Evolutionary conservation across 805 yeast species (phyloP).

Genomic region (Zygoascus ofunaensis): DNA sequence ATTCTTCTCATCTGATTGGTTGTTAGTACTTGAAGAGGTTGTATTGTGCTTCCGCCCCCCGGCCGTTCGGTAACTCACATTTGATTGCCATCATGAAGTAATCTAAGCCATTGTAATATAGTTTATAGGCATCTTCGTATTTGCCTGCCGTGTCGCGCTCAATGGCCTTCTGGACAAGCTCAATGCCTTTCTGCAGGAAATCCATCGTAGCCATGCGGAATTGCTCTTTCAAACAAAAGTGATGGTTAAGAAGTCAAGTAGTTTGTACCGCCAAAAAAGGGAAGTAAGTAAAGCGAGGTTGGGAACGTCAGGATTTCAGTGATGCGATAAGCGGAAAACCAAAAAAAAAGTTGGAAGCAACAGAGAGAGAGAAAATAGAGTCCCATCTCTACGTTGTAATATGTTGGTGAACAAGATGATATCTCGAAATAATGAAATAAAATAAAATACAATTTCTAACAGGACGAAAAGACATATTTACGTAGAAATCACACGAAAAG

Average conservation of each 20-base stretch:
- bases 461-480: no score
- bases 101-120: constrained; percentile 87
- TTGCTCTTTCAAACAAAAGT: no score
- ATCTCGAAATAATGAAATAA: no score
- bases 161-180: constrained; percentile 85
- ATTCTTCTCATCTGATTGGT: constrained; percentile 75
- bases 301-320: not conserved
- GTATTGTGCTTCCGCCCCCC: not conserved
- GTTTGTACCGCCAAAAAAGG: not conserved
- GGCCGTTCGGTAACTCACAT: constrained; percentile 30
- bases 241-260: not conserved
- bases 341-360: not conserved
- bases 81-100: constrained; percentile 92
- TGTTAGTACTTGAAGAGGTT: not conserved
- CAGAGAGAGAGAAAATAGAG: no score
- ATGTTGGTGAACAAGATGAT: no score
- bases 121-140: constrained; percentile 89
- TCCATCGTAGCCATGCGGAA: constrained; percentile 39
- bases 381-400: no score
- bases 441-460: no score
- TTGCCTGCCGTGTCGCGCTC: constrained; percentile 85
- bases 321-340: not conserved
- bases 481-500: no score
- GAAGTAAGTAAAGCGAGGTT: not conserved
- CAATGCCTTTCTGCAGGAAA: constrained; percentile 90